Evolutionary conservation across 208 protist genomes (phyloP), one percentile per base, ranked within the genome.

Genomic region (Trypanosoma boissoni): DNA sequence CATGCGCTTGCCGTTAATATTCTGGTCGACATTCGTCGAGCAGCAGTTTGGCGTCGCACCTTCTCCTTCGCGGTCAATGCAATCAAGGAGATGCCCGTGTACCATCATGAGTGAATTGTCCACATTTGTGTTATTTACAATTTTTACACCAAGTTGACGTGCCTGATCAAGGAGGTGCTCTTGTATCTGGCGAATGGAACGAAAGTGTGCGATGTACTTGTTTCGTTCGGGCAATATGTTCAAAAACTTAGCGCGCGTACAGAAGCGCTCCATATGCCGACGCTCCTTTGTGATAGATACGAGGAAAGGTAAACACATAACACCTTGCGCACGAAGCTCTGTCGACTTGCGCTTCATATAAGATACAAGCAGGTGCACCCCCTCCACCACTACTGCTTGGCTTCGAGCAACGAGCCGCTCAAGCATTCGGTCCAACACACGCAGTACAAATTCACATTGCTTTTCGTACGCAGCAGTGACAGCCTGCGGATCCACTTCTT

Each of bases 61-160:
- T 16, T 12, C 34, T 6, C 8, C 6, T 6, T 39, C 48, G 58
- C 58, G 50, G 58, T 86, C 76, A 55, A 88, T 69, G 42, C 56
- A 51, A 31, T 87, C 72, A 45, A 96, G 76, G n/a, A 95, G 68
- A 0, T 70, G 63, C 27, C 51, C 58, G 55, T 96, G 91, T 34
- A 95, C 61, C 9, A 77, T 45, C 10, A 84, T 80, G 10, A 96
- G 63, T 23, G 86, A 92, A 50, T 84, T 75, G 59, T 97, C 94
- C 2, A 96, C 67, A 64, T 92, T 96, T 1, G 88, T 96, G 70
- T 96, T 96, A 46, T 94, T 82, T 23, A 97, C 74, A 37, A 83
- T 74, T 39, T 78, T 74, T 16, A 95, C 70, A 20, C 72, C 55
- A 49, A 72, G 26, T 36, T 58, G 53, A 39, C 64, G 66, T 20